Evolutionary conservation across 345 rosid species (phyloP).

Genomic region (Moricandia arvensis): DNA sequence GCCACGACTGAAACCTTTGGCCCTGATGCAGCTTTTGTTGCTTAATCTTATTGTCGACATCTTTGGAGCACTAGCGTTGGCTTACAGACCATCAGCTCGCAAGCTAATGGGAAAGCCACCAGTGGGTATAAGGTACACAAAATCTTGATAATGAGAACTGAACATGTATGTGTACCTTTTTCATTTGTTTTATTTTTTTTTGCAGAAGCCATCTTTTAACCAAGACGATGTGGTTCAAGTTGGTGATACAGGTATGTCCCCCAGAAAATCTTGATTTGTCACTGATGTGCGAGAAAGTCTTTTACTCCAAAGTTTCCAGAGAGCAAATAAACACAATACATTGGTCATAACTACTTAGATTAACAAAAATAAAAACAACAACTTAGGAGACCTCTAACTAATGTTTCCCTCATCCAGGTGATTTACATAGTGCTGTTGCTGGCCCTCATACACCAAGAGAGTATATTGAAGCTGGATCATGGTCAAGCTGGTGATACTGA

Average conservation of each 20-base stretch:
- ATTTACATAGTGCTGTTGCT: conserved; percentile 56
- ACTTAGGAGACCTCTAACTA: background rate
- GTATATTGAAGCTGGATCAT: conserved; percentile 47
- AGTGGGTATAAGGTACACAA: conserved; percentile 70
- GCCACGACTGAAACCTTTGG: background rate
- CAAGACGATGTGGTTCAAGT: conserved; percentile 82
- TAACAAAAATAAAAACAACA: background rate
- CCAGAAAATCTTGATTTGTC: background rate
- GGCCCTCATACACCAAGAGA: conserved; percentile 50
- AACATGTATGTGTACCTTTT: background rate
- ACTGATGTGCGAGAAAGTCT: background rate
- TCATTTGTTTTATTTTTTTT: background rate
- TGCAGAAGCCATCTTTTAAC: conserved; percentile 77
- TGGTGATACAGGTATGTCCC: conserved; percentile 57
- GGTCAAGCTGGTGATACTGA: conserved; percentile 41
- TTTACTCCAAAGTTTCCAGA: background rate
- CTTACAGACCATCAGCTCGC: conserved; percentile 76
- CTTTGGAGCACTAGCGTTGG: conserved; percentile 87
- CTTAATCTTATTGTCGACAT: conserved; percentile 84
- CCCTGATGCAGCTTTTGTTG: conserved; percentile 62
- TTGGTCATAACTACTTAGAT: background rate
- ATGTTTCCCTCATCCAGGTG: conserved; percentile 45
- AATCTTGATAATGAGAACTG: background rate
- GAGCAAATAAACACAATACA: background rate
- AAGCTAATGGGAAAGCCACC: conserved; percentile 73